Evolutionary conservation across 2,329 filamentous ascomycete species (phyloP), one percentile per base, ranked within the genome.

Genomic region (Ceratocystis colombiana): DNA sequence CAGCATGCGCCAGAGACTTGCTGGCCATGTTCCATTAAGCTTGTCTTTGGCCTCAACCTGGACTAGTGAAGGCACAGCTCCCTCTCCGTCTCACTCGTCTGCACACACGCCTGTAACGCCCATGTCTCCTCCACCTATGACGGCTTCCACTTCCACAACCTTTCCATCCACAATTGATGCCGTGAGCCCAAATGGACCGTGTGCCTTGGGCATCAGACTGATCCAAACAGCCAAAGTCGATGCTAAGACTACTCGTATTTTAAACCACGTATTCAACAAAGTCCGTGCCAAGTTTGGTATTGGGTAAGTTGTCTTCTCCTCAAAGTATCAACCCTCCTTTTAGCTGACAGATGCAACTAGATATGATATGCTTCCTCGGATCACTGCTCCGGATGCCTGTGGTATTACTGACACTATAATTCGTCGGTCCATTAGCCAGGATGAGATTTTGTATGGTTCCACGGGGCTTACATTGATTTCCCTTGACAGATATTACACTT

Each of bases 401-500:
- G 77, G 78, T 25, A 73, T 84, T 5, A 80, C 79, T 2, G 74
- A 75, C 50, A 78, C 82, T 63, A 76, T 88, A 17, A 76, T 86
- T 61, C 77, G 78, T 65, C 78, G 80, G 66, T 86, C 83, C 33
- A 75, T 85, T 30, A 71, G 75, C 50, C 85, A 88, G 70, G 84
- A 86, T 71, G 82, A 85, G 67, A 74, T 83, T 28, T 76, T 88
- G 64, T 87, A 85, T 76, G 79, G 79, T 1, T 79, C 82, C 1
- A 80, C 82, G 30, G 83, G 83, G 20, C 77, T 88, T 10, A 84
- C 80, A 0, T 75, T 88, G 6, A 72, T 86, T 15, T 79, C 83
- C 0, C 77, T 87, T 10, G 85, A 88, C 73, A 79, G 83, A 62
- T 73, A 86, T 59, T 88, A 86, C 74, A 84, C 82, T 53, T 83